These are phyloP conservation scores for Ampelomyces quisqualis DNA, from an alignment of 2,329 filamentous ascomycete species.

Conservation along the genomic window DNA sequence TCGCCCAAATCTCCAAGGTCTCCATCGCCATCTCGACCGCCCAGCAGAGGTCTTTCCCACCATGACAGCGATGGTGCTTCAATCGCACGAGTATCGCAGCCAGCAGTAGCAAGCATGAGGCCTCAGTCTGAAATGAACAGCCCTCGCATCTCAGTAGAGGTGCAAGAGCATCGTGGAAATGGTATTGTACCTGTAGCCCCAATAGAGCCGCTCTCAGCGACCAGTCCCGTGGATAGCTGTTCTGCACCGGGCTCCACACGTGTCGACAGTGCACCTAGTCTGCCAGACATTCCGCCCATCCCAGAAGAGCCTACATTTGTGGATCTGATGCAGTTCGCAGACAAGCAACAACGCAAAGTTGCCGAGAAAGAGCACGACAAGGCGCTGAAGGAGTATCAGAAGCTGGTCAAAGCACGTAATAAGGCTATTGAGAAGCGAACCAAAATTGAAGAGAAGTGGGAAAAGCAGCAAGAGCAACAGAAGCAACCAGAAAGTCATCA, in stretches of 20 bases:
- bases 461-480: constrained; percentile 36
- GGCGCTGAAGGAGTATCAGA: constrained; percentile 64
- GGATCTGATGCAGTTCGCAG: constrained; percentile 59
- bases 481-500: constrained; percentile 2
- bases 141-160: constrained; percentile 50
- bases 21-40: constrained; percentile 21
- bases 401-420: constrained; percentile 65
- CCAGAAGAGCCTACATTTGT: constrained; percentile 59
- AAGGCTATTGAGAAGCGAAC: constrained; percentile 64
- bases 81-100: constrained; percentile 15
- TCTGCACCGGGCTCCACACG: constrained; percentile 2
- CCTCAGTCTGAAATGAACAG: constrained; percentile 28
- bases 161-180: constrained; percentile 50
- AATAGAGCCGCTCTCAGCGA: constrained; percentile 29
- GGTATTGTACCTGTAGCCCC: constrained; percentile 33
- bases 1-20: constrained; percentile 50
- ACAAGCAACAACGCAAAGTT: constrained; percentile 66
- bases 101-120: constrained; percentile 13
- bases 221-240: constrained; percentile 8
- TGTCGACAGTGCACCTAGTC: constrained; percentile 12
- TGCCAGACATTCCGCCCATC: constrained; percentile 53
- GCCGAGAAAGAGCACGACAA: constrained; percentile 68
- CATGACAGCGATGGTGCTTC: constrained; percentile 8
- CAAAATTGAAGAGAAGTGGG: constrained; percentile 55
- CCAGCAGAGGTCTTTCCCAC: constrained; percentile 7